phyloP scores from a whole-genome alignment of 495 filamentous ascomycete genomes.

The Talaromyces borbonicus region DNA sequence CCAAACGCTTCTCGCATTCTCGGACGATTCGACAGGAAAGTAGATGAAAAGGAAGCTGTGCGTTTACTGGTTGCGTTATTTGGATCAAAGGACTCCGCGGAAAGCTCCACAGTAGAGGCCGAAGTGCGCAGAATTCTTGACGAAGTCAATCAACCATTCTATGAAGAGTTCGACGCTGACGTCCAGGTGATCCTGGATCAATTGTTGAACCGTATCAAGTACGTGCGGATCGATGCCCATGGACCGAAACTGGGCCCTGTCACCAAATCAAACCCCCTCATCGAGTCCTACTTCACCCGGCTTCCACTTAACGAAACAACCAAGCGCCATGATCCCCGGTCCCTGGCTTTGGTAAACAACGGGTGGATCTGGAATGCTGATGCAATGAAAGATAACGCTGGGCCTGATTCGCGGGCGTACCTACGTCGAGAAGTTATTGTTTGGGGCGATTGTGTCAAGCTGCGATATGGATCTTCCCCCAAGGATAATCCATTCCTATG shows the following conservation, averaged over 20 bases:
- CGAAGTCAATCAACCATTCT: conserved; percentile 77
- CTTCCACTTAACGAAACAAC: conserved; percentile 74
- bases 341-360: conserved; percentile 84
- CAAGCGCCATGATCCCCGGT: conserved; percentile 58
- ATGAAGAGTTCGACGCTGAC: conserved; percentile 83
- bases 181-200: conserved; percentile 76
- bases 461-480: conserved; percentile 74
- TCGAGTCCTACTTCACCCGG: conserved; percentile 93
- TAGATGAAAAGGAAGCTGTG: conserved; percentile 59
- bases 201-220: conserved; percentile 87
- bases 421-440: conserved; percentile 91
- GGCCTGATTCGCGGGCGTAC: conserved; percentile 79
- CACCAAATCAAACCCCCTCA: conserved; percentile 64
- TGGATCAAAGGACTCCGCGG: conserved; percentile 52
- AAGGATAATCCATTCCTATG: conserved; percentile 89
- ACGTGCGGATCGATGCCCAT: conserved; percentile 79
- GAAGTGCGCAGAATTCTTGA: conserved; percentile 57
- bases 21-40: conserved; percentile 60
- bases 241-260: conserved; percentile 83
- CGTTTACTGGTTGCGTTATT: conserved; percentile 58
- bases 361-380: conserved; percentile 99
- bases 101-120: conserved; percentile 29
- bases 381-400: conserved; percentile 87
- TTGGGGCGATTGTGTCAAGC: conserved; percentile 97
- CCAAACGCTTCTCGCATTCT: conserved; percentile 60